Conservation (phyloP, 2,329 filamentous ascomycete genomes). For the Trichophaea hybrida region DNA sequence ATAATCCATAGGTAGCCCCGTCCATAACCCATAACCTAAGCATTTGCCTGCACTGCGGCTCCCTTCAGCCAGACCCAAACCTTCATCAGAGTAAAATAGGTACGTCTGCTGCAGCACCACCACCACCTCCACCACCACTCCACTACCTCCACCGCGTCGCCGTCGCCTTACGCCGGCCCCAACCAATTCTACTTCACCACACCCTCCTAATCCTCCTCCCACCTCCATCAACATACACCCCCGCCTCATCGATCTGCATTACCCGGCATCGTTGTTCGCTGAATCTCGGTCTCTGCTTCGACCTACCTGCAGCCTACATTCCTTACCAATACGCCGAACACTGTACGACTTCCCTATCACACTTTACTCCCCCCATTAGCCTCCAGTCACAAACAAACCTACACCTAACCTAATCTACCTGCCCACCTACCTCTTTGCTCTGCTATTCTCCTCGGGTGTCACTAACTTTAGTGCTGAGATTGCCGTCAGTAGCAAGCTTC, state of each 20-base stretch:
- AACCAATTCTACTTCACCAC: neutral
- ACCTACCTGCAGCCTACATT: neutral
- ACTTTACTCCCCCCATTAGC: neutral
- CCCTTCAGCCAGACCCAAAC: no score
- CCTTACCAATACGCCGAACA: neutral
- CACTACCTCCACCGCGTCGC: neutral
- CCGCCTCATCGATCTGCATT: neutral
- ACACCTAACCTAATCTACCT: slow-evolving; percentile 1
- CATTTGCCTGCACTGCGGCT: no score
- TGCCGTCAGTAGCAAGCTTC: neutral
- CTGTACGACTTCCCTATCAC: neutral
- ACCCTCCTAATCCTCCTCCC: neutral
- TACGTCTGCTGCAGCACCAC: neutral
- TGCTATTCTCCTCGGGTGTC: neutral
- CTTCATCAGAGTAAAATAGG: no score
- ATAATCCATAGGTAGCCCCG: no score
- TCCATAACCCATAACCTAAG: no score
- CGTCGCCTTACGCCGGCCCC: neutral
- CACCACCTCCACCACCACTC: neutral
- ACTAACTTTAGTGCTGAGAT: slow-evolving; percentile 2
- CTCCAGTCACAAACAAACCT: neutral
- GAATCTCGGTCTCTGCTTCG: neutral
- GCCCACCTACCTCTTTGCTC: slow-evolving; percentile 8
- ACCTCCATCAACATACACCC: neutral
- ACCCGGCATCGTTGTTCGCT: neutral